Conservation (phyloP, 2,329 filamentous ascomycete species). For the Uncinocarpus reesii region DNA sequence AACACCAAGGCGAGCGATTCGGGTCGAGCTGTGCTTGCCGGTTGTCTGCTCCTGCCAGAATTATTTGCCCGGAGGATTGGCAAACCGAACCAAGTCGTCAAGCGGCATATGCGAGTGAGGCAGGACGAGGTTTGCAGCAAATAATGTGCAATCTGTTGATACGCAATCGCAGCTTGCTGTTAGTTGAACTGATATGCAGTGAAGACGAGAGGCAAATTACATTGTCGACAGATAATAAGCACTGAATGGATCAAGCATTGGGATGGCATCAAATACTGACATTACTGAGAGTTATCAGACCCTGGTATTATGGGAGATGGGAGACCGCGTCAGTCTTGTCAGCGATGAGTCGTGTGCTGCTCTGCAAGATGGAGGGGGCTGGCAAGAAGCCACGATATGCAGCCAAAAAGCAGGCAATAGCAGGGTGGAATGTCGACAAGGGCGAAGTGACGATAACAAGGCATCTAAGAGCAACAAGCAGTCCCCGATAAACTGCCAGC, state of each 20-base stretch:
- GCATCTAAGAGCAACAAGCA: conserved; percentile 1
- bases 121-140: background rate
- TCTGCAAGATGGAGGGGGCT: conserved; percentile 4
- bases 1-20: background rate
- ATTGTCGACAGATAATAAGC: background rate
- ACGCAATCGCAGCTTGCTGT: background rate
- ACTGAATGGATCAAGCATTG: background rate
- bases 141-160: background rate
- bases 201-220: background rate
- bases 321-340: conserved; percentile 2
- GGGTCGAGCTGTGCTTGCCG: conserved; percentile 2
- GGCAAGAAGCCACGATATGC: conserved; percentile 6
- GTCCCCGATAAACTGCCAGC: background rate
- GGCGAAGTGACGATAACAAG: background rate
- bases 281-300: conserved; percentile 3
- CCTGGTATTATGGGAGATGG: background rate
- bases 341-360: conserved; percentile 9
- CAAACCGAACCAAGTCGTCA: conserved; percentile 4
- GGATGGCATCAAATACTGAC: conserved; percentile 5
- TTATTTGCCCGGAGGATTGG: conserved; percentile 5
- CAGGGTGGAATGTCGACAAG: background rate
- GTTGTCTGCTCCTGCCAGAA: background rate
- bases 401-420: conserved; percentile 1
- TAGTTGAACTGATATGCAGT: background rate
- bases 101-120: background rate